Base-by-base conservation (phyloP, 164 flowering plant species). In the Stephania yunnanensis region DNA sequence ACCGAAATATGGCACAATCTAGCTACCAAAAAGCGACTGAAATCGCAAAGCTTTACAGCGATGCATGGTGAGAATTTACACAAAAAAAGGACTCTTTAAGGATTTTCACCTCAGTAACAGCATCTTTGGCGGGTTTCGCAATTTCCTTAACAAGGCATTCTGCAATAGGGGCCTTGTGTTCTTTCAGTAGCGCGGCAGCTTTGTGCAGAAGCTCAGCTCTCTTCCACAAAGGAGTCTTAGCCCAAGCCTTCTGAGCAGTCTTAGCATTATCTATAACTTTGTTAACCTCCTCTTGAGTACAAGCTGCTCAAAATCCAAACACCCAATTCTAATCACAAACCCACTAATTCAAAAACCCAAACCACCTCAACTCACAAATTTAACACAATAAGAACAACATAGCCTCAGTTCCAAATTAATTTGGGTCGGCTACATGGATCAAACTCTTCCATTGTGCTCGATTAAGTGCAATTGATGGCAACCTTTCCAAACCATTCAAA, bases 201-300 rank as follows among this genome's bases (percentile, higher is more conserved):
- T 91, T 94, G 84, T 94, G 99, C 71, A 96, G 97, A 5, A 94
- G 89, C 91, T 96, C 98, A 3, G 99, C 99, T 69, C 99, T 77
- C 85, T 90, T 96, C 99, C 99, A 96, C 0, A 96, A 86, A 0
- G 99, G 97, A 2, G 97, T 94, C 80, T 87, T 94, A 0, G 98
- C 99, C 99, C 99, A 96, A 22, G 78, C 61, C 70, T 94, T 96
- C 71, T 96, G 98, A 2, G 95, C 98, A 5, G 44, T 69, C 82
- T 94, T 94, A 4, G 99, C 87, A 6, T 68, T 77, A 30, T 96
- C 97, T 91, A 96, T 94, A 6, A 87, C 90, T 82, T 88, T 92
- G 86, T 96, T 94, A 6, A 94, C 97, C 86, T 96, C 98, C 72
- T 89, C 93, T 81, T 94, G 98, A n/a, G 97, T 87, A 82, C 99